Conservation (phyloP, 257 asterid species). For the Prunella vulgaris region DNA sequence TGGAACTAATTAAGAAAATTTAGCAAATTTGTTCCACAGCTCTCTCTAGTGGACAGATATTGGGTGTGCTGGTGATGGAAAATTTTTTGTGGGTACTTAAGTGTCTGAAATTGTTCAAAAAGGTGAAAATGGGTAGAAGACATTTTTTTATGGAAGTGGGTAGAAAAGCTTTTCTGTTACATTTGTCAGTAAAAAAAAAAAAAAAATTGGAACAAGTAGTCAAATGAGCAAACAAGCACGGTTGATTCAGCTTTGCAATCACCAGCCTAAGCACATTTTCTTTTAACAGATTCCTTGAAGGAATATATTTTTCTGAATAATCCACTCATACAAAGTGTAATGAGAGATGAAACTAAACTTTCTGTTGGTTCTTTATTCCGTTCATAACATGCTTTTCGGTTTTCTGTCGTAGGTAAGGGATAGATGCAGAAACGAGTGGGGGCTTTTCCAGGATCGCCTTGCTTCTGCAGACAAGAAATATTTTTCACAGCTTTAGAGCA, state of each 20-base stretch:
- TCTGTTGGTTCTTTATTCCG: background rate
- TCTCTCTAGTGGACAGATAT: too few species aligned
- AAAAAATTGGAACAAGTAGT: background rate
- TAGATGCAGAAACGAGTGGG: conserved; percentile 90
- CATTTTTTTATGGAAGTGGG: too few species aligned
- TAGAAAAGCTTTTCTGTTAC: too few species aligned
- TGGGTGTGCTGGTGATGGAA: too few species aligned
- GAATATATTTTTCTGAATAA: background rate
- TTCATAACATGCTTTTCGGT: background rate
- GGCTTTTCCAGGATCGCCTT: conserved; percentile 81
- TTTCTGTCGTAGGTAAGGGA: conserved; percentile 59
- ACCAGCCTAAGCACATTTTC: background rate
- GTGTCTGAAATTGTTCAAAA: too few species aligned
- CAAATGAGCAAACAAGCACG: background rate
- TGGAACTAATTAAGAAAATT: too few species aligned
- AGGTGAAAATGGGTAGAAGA: too few species aligned
- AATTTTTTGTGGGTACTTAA: too few species aligned
- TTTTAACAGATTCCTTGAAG: background rate
- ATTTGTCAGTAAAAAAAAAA: too few species aligned
- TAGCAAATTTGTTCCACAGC: too few species aligned
- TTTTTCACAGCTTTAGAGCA: conserved; percentile 43
- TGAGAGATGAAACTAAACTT: background rate
- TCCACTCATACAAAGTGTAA: background rate
- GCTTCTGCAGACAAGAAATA: conserved; percentile 76
- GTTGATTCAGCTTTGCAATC: background rate